A percentile compares a stretch with the other conserved stretches of the same genome.
These are phyloP conservation scores for Sporisorium iseilematis-ciliati DNA, from an alignment of 1,284 basidiomycete genomes.

Conservation along the genomic window DNA sequence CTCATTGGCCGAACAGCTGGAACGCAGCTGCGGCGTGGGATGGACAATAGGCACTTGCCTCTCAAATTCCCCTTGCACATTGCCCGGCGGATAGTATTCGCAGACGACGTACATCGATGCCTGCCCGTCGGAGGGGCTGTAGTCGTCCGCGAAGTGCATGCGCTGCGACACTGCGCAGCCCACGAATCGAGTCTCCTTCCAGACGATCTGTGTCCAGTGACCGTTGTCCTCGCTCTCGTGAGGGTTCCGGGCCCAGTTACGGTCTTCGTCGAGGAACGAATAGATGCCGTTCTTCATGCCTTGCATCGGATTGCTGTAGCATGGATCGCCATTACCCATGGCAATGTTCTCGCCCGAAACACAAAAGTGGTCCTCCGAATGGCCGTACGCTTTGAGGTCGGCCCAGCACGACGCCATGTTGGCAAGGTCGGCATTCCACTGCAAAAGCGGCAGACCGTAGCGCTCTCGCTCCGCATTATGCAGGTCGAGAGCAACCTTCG, in stretches of 20 bases:
- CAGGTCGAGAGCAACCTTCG: conserved; percentile 35
- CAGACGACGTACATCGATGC: conserved; percentile 43
- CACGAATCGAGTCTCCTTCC: conserved; percentile 37
- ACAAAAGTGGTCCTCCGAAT: conserved; percentile 48
- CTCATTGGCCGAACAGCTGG: conserved; percentile 44
- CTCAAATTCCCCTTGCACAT: conserved; percentile 27
- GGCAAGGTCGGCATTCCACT: conserved; percentile 52
- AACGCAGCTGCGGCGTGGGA: conserved; percentile 29
- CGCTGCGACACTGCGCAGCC: conserved; percentile 45
- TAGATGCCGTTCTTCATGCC: conserved; percentile 44
- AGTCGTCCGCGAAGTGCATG: conserved; percentile 26
- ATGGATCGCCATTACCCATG: conserved; percentile 35
- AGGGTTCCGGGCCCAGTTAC: conserved; percentile 32
- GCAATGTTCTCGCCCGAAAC: conserved; percentile 52
- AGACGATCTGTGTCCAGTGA: conserved; percentile 42
- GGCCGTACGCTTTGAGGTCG: conserved; percentile 51
- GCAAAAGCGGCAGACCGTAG: conserved; percentile 25
- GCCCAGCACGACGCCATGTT: conserved; percentile 56
- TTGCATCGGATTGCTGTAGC: conserved; percentile 37
- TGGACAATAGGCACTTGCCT: conserved; percentile 19
- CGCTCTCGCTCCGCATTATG: conserved; percentile 41
- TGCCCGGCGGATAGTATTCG: conserved; percentile 49
- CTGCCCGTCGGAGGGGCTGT: not conserved
- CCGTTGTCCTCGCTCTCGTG: conserved; percentile 19
- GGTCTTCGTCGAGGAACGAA: conserved; percentile 51